Conservation (phyloP, 805 yeast genomes). For the Suhomyces kilbournensis region DNA sequence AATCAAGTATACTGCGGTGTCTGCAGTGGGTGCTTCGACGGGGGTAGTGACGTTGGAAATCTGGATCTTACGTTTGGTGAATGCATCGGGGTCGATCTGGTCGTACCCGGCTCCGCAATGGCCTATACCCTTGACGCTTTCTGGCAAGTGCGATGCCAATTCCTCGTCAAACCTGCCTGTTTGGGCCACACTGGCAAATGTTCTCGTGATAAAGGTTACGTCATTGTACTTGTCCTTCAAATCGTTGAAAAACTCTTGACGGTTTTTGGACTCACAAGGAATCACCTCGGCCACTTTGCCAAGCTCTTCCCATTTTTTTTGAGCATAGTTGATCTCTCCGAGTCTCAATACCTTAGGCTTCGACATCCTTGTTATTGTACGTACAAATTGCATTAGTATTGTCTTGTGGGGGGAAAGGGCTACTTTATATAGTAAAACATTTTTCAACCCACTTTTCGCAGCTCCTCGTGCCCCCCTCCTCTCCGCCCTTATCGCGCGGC, state of each 20-base stretch:
- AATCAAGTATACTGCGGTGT: conserved; percentile 60
- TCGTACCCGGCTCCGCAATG: conserved; percentile 80
- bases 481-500: neutral
- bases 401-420: neutral
- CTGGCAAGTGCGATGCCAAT: conserved; percentile 52
- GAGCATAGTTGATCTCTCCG: conserved; percentile 60
- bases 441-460: neutral
- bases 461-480: neutral
- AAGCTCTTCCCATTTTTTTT: conserved; percentile 62
- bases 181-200: conserved; percentile 47
- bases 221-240: conserved; percentile 44
- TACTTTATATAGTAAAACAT: neutral
- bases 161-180: conserved; percentile 71
- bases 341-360: conserved; percentile 44
- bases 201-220: conserved; percentile 45
- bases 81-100: conserved; percentile 58
- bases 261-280: conserved; percentile 30
- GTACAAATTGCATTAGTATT: neutral
- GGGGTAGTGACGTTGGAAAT: conserved; percentile 65
- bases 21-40: conserved; percentile 72
- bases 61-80: conserved; percentile 53
- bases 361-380: neutral
- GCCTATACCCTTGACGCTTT: conserved; percentile 48
- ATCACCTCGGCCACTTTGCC: conserved; percentile 39
- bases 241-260: conserved; percentile 43